Conservation (phyloP, 495 filamentous ascomycete genomes). For the Talaromyces trachyspermus region DNA sequence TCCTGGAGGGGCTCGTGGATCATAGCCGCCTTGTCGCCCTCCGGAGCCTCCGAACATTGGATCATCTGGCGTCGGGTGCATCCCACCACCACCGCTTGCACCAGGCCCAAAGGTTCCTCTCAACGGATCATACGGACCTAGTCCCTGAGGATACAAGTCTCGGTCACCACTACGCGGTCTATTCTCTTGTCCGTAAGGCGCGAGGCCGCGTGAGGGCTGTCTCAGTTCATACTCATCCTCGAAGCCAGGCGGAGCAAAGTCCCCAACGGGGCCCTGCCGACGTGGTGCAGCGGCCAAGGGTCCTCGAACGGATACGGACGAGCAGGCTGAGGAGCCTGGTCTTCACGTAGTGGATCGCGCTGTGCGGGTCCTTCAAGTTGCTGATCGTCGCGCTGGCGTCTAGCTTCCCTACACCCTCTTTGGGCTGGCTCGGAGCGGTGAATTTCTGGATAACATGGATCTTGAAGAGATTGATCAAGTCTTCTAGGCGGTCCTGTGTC, state of each 20-base stretch:
- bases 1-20: constrained; percentile 46
- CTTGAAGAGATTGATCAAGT: constrained; percentile 62
- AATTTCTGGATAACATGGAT: constrained; percentile 74
- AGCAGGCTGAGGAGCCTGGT: constrained; percentile 47
- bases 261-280: constrained; percentile 63
- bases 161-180: constrained; percentile 67
- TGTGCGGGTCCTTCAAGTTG: constrained; percentile 27
- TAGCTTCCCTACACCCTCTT: constrained; percentile 65
- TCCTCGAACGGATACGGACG: constrained; percentile 61
- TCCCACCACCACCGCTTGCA: constrained; percentile 54
- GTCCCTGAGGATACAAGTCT: constrained; percentile 80
- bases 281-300: constrained; percentile 56
- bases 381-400: constrained; percentile 15
- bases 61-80: constrained; percentile 96
- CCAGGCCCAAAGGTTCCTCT: constrained; percentile 54
- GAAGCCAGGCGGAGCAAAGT: constrained; percentile 81
- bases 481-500: constrained; percentile 55
- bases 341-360: constrained; percentile 47
- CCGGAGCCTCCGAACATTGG: constrained; percentile 68
- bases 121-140: constrained; percentile 80
- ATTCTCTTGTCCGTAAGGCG: constrained; percentile 42
- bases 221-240: constrained; percentile 90
- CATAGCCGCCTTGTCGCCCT: constrained; percentile 34
- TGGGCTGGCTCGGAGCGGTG: constrained; percentile 56
- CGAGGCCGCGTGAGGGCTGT: constrained; percentile 50